phyloP scores from a whole-genome alignment of 768 basidiomycete genomes.

The Tephrocybe sp. region DNA sequence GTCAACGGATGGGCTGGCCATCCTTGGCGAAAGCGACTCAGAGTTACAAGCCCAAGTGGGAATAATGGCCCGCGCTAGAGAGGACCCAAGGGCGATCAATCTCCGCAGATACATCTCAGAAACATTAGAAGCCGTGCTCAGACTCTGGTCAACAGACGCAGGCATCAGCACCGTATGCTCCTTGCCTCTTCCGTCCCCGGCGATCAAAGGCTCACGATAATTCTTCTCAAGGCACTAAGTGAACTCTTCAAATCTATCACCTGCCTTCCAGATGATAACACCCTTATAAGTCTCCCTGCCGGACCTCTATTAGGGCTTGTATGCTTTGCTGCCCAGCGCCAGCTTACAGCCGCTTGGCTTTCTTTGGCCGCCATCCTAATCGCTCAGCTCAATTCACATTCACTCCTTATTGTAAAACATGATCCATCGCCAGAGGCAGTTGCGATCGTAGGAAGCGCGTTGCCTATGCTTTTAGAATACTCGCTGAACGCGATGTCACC shows the following conservation, averaged over 20 bases:
- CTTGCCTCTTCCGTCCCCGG: constrained; percentile 1
- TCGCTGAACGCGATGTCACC: constrained; percentile 51
- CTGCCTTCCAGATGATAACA: constrained; percentile 70
- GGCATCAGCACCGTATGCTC: constrained; percentile 70
- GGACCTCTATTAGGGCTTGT: constrained; percentile 79
- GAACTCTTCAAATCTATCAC: constrained; percentile 87
- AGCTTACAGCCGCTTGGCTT: constrained; percentile 82
- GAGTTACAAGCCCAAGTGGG: constrained; percentile 49
- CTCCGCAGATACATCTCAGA: constrained; percentile 67
- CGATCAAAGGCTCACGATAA: background rate
- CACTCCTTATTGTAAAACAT: constrained; percentile 35
- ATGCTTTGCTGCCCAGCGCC: constrained; percentile 66
- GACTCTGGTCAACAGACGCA: constrained; percentile 78
- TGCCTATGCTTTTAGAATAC: constrained; percentile 59
- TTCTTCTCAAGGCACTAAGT: constrained; percentile 60
- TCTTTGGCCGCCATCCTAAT: constrained; percentile 77
- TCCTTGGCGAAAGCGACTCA: constrained; percentile 54
- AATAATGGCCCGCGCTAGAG: constrained; percentile 55
- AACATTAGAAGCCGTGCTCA: constrained; percentile 57
- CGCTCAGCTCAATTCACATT: constrained; percentile 81
- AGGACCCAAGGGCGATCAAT: constrained; percentile 59
- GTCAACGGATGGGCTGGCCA: constrained; percentile 61
- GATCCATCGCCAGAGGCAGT: constrained; percentile 56
- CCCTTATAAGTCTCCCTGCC: constrained; percentile 77
- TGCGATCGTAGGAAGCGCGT: constrained; percentile 48